Conservation (phyloP, 768 basidiomycete species). For the Tulasnella sp. region DNA sequence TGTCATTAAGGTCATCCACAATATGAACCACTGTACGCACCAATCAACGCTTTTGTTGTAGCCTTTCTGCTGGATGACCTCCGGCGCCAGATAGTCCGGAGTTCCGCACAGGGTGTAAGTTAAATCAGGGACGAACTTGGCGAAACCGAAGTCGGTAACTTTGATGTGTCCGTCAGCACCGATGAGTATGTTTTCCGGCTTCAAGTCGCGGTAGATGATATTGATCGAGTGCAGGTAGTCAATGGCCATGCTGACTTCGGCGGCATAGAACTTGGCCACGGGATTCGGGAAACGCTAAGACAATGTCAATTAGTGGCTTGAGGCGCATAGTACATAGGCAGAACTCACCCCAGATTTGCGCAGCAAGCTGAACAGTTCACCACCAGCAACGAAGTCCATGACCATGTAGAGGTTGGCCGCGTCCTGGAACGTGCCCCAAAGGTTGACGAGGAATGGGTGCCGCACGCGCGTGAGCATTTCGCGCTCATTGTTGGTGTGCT, state of each 20-base stretch:
- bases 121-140: conserved; percentile 72
- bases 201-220: conserved; percentile 94
- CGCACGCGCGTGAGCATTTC: conserved; percentile 71
- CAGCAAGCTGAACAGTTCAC: conserved; percentile 88
- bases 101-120: conserved; percentile 96
- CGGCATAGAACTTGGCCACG: conserved; percentile 95
- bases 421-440: conserved; percentile 95
- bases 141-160: conserved; percentile 94
- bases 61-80: conserved; percentile 36
- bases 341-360: conserved; percentile 70
- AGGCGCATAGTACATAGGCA: conserved; percentile 11
- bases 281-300: conserved; percentile 83
- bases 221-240: conserved; percentile 76
- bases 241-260: conserved; percentile 86
- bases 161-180: conserved; percentile 95
- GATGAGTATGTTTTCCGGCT: conserved; percentile 92
- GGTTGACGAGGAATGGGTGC: conserved; percentile 89
- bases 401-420: conserved; percentile 91
- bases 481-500: conserved; percentile 95
- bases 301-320: conserved; percentile 12
- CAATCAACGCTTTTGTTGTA: conserved; percentile 98
- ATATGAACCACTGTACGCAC: conserved; percentile 23
- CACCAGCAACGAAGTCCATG: conserved; percentile 92
- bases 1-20: background rate
- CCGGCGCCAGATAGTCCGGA: conserved; percentile 93